Evolutionary conservation across 345 rosid genomes (phyloP).

Genomic region (Firmiana major): DNA sequence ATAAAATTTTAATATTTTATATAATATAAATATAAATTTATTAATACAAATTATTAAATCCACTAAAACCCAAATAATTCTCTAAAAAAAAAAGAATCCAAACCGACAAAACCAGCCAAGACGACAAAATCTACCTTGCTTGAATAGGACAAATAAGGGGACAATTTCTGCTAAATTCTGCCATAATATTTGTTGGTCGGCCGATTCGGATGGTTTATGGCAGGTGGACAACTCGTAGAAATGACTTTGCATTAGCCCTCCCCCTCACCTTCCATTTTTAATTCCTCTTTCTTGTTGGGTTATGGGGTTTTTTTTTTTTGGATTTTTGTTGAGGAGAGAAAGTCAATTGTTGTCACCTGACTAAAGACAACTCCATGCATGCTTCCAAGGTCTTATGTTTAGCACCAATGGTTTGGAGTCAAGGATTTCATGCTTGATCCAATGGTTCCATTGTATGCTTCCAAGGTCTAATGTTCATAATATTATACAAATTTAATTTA

Average conservation of each 20-base stretch:
- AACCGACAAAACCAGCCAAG: neutral
- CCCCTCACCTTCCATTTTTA: too few relatives aligned
- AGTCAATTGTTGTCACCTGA: neutral
- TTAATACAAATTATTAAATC: too few relatives aligned
- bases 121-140: neutral
- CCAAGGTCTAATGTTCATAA: too few relatives aligned
- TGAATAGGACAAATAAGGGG: neutral
- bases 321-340: neutral
- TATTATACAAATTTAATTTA: too few relatives aligned
- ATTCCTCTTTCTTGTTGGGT: neutral
- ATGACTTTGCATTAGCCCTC: neutral
- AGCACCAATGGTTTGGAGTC: neutral
- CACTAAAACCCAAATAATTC: too few relatives aligned
- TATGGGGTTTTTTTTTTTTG: neutral
- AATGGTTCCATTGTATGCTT: neutral
- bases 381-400: neutral
- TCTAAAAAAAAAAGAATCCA: neutral
- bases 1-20: too few relatives aligned
- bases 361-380: neutral
- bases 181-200: neutral
- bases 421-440: neutral
- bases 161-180: neutral
- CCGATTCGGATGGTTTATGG: neutral
- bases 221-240: neutral
- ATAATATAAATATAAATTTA: too few relatives aligned